phyloP scores from a whole-genome alignment of 208 protist genomes.

The Trypanosoma platydactyli region DNA sequence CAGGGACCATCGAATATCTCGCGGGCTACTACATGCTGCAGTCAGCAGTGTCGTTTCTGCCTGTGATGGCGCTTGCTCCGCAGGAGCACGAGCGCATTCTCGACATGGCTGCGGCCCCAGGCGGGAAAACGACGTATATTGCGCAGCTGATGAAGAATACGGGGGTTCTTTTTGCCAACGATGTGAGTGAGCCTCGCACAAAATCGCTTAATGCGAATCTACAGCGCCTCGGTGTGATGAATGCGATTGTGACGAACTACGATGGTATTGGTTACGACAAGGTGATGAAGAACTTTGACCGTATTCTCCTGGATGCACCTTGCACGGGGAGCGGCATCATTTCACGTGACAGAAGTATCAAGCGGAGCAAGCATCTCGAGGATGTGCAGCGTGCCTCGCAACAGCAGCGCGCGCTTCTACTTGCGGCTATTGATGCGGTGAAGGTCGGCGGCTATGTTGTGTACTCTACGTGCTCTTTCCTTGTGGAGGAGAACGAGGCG shows the following conservation, averaged over 20 bases:
- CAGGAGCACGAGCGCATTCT: slow-evolving; percentile 94
- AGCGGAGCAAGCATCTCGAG: slow-evolving; percentile 89
- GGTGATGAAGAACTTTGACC: slow-evolving; percentile 90
- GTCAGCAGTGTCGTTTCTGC: slow-evolving; percentile 97
- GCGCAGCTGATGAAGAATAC: slow-evolving; percentile 98
- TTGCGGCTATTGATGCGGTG: slow-evolving; percentile 97
- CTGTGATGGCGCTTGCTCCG: slow-evolving; percentile 97
- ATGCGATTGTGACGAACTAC: slow-evolving; percentile 95
- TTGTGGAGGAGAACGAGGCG: slow-evolving; percentile 98
- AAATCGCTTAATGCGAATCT: slow-evolving; percentile 97
- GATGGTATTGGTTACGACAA: slow-evolving; percentile 92
- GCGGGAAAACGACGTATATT: slow-evolving; percentile 99
- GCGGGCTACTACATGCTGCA: slow-evolving; percentile 99
- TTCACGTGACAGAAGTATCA: slow-evolving; percentile 97
- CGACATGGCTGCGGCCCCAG: slow-evolving; percentile 99
- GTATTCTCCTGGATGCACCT: slow-evolving; percentile 97
- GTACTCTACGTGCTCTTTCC: slow-evolving; percentile 98
- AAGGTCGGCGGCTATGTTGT: slow-evolving; percentile 96
- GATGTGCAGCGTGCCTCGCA: slow-evolving; percentile 92
- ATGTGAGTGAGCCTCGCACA: slow-evolving; percentile 94
- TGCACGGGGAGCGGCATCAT: slow-evolving; percentile 99
- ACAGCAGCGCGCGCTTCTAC: slow-evolving; percentile 97
- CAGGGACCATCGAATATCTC: slow-evolving; percentile 99
- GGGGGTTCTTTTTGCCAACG: slow-evolving; percentile 98
- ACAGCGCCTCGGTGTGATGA: slow-evolving; percentile 94